Conservation (phyloP, 805 yeast genomes). For the Teunomyces pallodes region DNA sequence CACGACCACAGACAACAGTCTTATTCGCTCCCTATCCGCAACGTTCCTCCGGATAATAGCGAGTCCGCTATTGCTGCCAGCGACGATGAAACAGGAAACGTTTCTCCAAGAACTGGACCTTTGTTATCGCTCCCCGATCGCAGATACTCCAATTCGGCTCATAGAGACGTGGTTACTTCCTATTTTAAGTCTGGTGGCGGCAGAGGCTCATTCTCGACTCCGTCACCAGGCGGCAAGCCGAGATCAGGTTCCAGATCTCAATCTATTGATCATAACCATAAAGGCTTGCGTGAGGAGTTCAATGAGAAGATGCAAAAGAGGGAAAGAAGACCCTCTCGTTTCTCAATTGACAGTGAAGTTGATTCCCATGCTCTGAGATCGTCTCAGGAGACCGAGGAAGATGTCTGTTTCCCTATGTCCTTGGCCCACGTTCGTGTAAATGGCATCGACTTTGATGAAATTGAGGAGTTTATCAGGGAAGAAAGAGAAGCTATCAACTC, state of each 20-base stretch:
- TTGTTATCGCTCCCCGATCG: slow-evolving; percentile 8
- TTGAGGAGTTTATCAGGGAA: slow-evolving; percentile 74
- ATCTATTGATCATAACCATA: slow-evolving; percentile 23
- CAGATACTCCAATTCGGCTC: neutral
- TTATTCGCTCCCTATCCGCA: slow-evolving; percentile 28
- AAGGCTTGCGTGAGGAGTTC: slow-evolving; percentile 18
- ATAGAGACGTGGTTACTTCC: too few species aligned
- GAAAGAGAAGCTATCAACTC: slow-evolving; percentile 47
- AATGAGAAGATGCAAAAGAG: slow-evolving; percentile 12
- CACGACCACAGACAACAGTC: slow-evolving; percentile 42
- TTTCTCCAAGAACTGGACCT: slow-evolving; percentile 9
- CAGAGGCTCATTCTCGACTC: neutral
- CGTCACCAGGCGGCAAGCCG: slow-evolving; percentile 11
- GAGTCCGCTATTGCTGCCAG: slow-evolving; percentile 10
- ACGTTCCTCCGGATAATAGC: slow-evolving; percentile 3
- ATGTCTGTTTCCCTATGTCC: slow-evolving; percentile 97
- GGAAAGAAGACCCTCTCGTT: slow-evolving; percentile 34
- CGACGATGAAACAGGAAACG: slow-evolving; percentile 12
- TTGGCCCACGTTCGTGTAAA: slow-evolving; percentile 62
- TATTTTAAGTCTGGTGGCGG: neutral
- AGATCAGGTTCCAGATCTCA: slow-evolving; percentile 16
- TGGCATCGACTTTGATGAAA: slow-evolving; percentile 89
- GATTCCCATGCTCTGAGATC: slow-evolving; percentile 73
- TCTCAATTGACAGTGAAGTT: slow-evolving; percentile 57
- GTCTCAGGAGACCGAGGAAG: slow-evolving; percentile 92